Conservation (phyloP, 2,329 filamentous ascomycete species). For the Harringtonia lauricola region DNA sequence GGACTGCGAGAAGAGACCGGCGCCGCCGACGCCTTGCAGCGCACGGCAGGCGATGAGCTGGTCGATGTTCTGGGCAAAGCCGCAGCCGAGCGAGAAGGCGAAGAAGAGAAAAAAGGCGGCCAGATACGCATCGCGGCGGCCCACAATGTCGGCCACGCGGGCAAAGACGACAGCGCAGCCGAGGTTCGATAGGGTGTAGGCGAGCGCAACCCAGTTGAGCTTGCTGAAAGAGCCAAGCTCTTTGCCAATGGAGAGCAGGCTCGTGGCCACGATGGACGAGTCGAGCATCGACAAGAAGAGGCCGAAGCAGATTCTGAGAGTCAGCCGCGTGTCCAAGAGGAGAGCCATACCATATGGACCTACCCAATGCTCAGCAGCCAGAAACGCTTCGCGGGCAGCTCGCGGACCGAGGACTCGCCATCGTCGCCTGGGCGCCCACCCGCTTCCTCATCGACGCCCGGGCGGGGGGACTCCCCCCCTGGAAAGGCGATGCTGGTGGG, state of each 20-base stretch:
- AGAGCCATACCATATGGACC: not conserved
- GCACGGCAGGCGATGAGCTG: slow-evolving; percentile 39
- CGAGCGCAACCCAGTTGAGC: slow-evolving; percentile 43
- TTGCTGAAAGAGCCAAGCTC: slow-evolving; percentile 34
- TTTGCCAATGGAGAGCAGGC: slow-evolving; percentile 40
- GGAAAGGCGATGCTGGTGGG: no score
- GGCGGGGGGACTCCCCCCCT: no score
- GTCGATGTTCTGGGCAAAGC: slow-evolving; percentile 28
- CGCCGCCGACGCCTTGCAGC: slow-evolving; percentile 40
- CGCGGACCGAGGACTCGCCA: not conserved
- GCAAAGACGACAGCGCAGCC: slow-evolving; percentile 45
- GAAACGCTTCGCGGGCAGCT: slow-evolving; percentile 9
- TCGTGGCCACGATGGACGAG: slow-evolving; percentile 48
- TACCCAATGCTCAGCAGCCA: slow-evolving; percentile 11
- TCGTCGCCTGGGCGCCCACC: no score
- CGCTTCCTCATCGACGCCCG: no score
- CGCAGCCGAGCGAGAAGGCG: slow-evolving; percentile 44
- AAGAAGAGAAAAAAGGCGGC: slow-evolving; percentile 42
- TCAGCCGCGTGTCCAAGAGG: not conserved
- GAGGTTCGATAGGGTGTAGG: slow-evolving; percentile 45
- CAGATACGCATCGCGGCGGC: slow-evolving; percentile 39
- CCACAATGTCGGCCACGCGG: slow-evolving; percentile 42
- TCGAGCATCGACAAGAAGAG: slow-evolving; percentile 49
- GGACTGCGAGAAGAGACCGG: slow-evolving; percentile 42
- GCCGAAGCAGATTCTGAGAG: slow-evolving; percentile 33